phyloP scores from a whole-genome alignment of 345 rosid genomes.

The Litchi chinensis region DNA sequence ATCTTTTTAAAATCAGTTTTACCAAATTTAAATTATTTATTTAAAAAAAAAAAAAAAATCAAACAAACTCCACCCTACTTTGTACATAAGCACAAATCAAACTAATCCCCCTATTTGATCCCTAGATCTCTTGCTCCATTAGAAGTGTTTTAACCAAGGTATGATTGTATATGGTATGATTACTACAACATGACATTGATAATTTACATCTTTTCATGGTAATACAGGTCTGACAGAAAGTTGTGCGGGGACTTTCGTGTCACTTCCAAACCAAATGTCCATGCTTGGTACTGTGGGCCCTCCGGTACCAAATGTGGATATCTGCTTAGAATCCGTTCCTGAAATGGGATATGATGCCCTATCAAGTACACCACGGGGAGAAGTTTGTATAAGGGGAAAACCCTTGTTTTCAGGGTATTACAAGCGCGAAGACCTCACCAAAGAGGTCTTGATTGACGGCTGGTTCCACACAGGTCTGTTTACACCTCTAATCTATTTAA shows the following conservation, averaged over 20 bases:
- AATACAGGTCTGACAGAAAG: constrained; percentile 87
- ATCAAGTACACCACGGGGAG: constrained; percentile 80
- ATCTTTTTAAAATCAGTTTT: constrained; percentile 14
- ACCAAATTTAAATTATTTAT: background rate
- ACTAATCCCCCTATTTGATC: background rate
- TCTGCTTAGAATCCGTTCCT: constrained; percentile 88
- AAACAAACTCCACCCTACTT: background rate
- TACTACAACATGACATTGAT: constrained; percentile 11
- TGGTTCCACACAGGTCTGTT: constrained; percentile 92
- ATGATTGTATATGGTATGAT: background rate
- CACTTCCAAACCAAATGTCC: constrained; percentile 73
- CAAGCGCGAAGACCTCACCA: constrained; percentile 87
- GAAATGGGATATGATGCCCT: constrained; percentile 97
- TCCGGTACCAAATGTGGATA: constrained; percentile 94
- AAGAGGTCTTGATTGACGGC: constrained; percentile 83
- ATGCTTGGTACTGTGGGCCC: constrained; percentile 97
- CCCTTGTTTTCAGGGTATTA: constrained; percentile 85
- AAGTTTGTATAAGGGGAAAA: constrained; percentile 77
- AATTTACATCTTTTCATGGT: constrained; percentile 10
- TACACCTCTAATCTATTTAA: background rate
- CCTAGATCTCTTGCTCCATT: background rate
- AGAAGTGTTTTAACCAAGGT: background rate
- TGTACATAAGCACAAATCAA: background rate
- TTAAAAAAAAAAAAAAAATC: background rate
- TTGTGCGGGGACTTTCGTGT: constrained; percentile 91